phyloP scores from a whole-genome alignment of 1,284 basidiomycete genomes.

The Boletellus deceptivus region DNA sequence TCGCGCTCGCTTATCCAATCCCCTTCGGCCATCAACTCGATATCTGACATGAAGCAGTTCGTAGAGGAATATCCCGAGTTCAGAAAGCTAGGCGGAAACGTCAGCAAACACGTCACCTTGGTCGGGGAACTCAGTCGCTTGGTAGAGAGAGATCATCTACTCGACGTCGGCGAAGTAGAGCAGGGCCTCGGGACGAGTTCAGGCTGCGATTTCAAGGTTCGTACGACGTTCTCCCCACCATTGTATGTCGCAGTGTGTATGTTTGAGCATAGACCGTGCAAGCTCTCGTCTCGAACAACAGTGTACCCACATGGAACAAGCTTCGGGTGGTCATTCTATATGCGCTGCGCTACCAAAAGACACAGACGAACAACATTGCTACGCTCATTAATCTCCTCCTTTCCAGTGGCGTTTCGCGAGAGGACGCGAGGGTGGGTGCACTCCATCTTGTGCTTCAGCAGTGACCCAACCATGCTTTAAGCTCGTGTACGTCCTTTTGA shows the following conservation, averaged over 20 bases:
- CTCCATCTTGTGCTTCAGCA: neutral
- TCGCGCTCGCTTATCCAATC: constrained; percentile 77
- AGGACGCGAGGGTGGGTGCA: constrained; percentile 73
- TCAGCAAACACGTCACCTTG: constrained; percentile 96
- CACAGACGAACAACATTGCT: constrained; percentile 81
- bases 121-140: constrained; percentile 94
- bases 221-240: constrained; percentile 12
- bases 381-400: constrained; percentile 82
- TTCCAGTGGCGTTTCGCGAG: constrained; percentile 76
- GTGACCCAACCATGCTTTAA: constrained; percentile 30
- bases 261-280: constrained; percentile 64
- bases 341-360: constrained; percentile 93
- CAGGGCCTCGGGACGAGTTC: constrained; percentile 94
- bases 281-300: constrained; percentile 65
- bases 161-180: constrained; percentile 93
- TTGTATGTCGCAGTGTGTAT: constrained; percentile 1
- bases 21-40: constrained; percentile 88
- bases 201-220: constrained; percentile 83
- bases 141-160: constrained; percentile 81
- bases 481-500: constrained; percentile 93
- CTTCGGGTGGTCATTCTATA: constrained; percentile 93
- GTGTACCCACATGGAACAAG: constrained; percentile 78
- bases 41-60: constrained; percentile 96
- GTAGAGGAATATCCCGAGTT: constrained; percentile 99
- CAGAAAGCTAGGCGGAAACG: constrained; percentile 93